Evolutionary conservation across 768 basidiomycete genomes (phyloP).

Genomic region (Amanita rubescens): DNA sequence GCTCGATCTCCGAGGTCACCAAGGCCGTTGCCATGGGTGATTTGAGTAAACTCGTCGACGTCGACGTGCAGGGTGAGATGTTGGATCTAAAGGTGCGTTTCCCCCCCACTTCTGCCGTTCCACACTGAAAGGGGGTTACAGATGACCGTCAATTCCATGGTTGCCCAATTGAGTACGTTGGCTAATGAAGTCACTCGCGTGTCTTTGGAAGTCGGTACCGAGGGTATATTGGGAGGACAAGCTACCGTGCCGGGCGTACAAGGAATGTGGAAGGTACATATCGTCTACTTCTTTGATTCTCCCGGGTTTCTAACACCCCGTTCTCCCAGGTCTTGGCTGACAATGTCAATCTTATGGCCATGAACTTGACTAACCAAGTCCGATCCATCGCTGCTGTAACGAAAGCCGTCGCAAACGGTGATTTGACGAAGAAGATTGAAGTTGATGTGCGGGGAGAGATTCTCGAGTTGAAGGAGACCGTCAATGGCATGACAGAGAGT

Average conservation of each 20-base stretch:
- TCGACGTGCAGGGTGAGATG: slow-evolving; percentile 94
- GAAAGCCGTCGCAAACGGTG: slow-evolving; percentile 89
- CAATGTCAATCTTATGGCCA: slow-evolving; percentile 85
- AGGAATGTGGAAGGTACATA: slow-evolving; percentile 84
- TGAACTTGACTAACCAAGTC: slow-evolving; percentile 88
- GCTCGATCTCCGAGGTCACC: slow-evolving; percentile 88
- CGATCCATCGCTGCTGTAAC: slow-evolving; percentile 85
- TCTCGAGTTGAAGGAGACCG: slow-evolving; percentile 81
- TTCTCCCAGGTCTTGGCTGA: slow-evolving; percentile 48
- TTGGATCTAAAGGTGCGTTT: slow-evolving; percentile 54
- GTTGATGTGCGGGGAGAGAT: slow-evolving; percentile 93
- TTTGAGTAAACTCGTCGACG: slow-evolving; percentile 75
- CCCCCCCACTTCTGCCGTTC: not conserved
- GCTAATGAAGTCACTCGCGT: slow-evolving; percentile 88
- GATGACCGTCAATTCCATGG: slow-evolving; percentile 85
- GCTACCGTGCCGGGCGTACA: slow-evolving; percentile 88
- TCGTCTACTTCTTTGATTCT: not conserved
- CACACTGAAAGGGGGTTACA: not conserved
- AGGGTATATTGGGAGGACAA: slow-evolving; percentile 92
- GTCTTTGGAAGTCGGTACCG: slow-evolving; percentile 85
- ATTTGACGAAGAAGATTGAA: slow-evolving; percentile 88
- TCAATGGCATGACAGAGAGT: slow-evolving; percentile 92
- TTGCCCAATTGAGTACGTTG: slow-evolving; percentile 65
- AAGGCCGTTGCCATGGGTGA: slow-evolving; percentile 86
- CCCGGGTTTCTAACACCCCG: not conserved